Conservation (phyloP, 306 rosid genomes). For the Gleditsia sinensis region DNA sequence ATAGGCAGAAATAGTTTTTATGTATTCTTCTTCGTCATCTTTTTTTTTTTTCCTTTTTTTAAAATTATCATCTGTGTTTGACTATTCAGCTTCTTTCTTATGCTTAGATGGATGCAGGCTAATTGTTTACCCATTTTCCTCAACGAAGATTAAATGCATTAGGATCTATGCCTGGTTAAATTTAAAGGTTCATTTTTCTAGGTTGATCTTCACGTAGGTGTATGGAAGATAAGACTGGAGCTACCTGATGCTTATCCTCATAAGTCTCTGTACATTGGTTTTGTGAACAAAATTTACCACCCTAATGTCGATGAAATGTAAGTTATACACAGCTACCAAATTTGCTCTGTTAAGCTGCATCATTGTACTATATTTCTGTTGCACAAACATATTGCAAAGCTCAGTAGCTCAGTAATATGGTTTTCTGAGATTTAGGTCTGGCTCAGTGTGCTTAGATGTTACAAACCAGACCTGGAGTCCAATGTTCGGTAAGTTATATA, state of each 20-base stretch:
- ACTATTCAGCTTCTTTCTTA: conserved; percentile 2
- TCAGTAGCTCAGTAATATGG: conserved; percentile 30
- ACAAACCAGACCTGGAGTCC: conserved; percentile 97
- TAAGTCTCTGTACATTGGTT: conserved; percentile 87
- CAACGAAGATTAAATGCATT: conserved; percentile 27
- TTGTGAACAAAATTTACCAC: conserved; percentile 83
- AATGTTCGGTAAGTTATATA: conserved; percentile 82
- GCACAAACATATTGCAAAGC: conserved; percentile 9
- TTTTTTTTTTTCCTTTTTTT: not conserved
- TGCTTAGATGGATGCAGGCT: conserved; percentile 34
- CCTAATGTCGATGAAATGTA: conserved; percentile 96
- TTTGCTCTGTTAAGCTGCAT: conserved; percentile 1
- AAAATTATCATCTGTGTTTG: not conserved
- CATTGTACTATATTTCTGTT: conserved; percentile 10
- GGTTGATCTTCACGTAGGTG: conserved; percentile 60
- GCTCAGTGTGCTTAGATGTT: conserved; percentile 92
- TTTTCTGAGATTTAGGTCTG: conserved; percentile 67
- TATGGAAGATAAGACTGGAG: conserved; percentile 87
- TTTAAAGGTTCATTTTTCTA: not conserved
- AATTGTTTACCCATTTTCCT: conserved; percentile 27
- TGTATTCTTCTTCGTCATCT: not conserved
- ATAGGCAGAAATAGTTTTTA: no score
- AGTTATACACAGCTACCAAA: conserved; percentile 41
- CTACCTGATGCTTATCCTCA: conserved; percentile 91
- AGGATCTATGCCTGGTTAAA: conserved; percentile 28